phyloP scores from a whole-genome alignment of 345 rosid species.

The Ricinus communis region DNA sequence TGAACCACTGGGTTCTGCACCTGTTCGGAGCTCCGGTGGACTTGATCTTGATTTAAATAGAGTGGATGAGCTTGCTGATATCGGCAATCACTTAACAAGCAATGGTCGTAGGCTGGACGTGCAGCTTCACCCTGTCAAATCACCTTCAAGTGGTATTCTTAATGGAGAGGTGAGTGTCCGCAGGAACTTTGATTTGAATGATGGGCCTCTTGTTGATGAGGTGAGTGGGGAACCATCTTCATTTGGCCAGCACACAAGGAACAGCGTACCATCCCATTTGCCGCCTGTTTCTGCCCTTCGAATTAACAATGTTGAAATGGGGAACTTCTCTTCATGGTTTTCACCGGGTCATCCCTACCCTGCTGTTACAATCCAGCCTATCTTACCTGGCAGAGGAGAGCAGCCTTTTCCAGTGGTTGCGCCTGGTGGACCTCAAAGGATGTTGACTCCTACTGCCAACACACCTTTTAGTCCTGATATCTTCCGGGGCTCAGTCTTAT shows the following conservation, averaged over 20 bases:
- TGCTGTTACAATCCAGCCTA: constrained; percentile 55
- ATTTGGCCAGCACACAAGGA: constrained; percentile 44
- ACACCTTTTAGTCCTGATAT: constrained; percentile 55
- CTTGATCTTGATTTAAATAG: constrained; percentile 86
- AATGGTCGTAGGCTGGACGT: constrained; percentile 40
- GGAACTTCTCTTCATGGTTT: constrained; percentile 66
- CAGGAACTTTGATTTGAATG: constrained; percentile 84
- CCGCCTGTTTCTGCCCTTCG: constrained; percentile 49
- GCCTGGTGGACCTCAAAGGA: constrained; percentile 58
- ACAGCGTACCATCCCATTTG: constrained; percentile 45
- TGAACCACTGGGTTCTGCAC: constrained; percentile 33
- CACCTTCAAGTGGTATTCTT: constrained; percentile 37
- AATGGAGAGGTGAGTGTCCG: constrained; percentile 40
- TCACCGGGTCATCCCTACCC: constrained; percentile 53
- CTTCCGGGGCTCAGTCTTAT: constrained; percentile 62
- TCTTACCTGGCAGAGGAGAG: constrained; percentile 69
- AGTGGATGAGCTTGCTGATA: constrained; percentile 60
- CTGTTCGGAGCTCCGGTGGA: constrained; percentile 50
- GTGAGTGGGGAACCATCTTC: constrained; percentile 46
- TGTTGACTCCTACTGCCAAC: constrained; percentile 53
- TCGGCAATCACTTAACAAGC: constrained; percentile 34
- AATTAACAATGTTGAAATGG: constrained; percentile 46
- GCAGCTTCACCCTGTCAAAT: constrained; percentile 33
- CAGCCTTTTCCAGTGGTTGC: constrained; percentile 59
- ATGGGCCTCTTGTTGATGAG: constrained; percentile 74